These are phyloP conservation scores for Vigna unguiculata DNA, from an alignment of 306 rosid genomes.

Conservation along the genomic window DNA sequence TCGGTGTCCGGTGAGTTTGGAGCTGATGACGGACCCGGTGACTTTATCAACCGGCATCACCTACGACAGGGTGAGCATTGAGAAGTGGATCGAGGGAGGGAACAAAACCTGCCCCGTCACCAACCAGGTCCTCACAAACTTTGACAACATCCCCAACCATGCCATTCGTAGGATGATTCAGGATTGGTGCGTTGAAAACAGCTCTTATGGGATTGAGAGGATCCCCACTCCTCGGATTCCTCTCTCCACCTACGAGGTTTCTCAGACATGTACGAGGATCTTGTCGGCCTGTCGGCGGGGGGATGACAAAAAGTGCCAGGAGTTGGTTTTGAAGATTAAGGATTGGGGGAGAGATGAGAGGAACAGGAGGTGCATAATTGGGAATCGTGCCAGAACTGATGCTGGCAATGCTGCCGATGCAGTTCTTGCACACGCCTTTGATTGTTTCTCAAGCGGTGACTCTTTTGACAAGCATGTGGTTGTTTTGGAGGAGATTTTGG, in stretches of 20 bases:
- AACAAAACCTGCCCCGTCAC: slow-evolving; percentile 76
- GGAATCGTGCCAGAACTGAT: not conserved
- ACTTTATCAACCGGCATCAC: slow-evolving; percentile 79
- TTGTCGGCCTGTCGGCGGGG: slow-evolving; percentile 29
- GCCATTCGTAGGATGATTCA: slow-evolving; percentile 73
- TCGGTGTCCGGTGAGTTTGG: slow-evolving; percentile 77
- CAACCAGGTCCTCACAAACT: slow-evolving; percentile 55
- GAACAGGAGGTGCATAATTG: slow-evolving; percentile 56
- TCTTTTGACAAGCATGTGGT: slow-evolving; percentile 48
- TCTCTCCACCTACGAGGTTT: slow-evolving; percentile 43
- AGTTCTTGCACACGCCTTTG: slow-evolving; percentile 55
- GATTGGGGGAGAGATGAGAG: slow-evolving; percentile 77
- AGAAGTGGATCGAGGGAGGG: slow-evolving; percentile 73
- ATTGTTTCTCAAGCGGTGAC: slow-evolving; percentile 50
- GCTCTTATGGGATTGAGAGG: slow-evolving; percentile 65
- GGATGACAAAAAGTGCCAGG: slow-evolving; percentile 56
- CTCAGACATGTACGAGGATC: slow-evolving; percentile 49
- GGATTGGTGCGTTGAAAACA: slow-evolving; percentile 83
- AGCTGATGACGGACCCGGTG: slow-evolving; percentile 87
- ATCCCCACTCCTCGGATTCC: slow-evolving; percentile 86
- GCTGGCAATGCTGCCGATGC: slow-evolving; percentile 2
- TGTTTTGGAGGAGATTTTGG: slow-evolving; percentile 62
- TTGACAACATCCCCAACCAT: slow-evolving; percentile 79
- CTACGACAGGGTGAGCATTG: slow-evolving; percentile 83
- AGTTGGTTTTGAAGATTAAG: slow-evolving; percentile 62